phyloP scores from a whole-genome alignment of 768 basidiomycete species.

The Kwoniella sp. region DNA sequence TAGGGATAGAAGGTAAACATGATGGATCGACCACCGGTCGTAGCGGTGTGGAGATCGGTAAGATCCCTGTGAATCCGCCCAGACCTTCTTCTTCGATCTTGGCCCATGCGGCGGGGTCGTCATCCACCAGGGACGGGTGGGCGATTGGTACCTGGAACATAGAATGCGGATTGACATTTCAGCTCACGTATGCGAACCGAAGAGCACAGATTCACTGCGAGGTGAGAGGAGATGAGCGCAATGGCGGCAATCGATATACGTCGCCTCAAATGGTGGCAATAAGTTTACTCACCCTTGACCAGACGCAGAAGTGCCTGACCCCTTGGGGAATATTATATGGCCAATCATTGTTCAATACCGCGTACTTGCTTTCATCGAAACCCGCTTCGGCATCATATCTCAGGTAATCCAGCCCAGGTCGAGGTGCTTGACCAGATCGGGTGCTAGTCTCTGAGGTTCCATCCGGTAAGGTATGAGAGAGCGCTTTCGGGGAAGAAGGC shows the following conservation, averaged over 20 bases:
- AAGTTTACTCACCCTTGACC: constrained; percentile 47
- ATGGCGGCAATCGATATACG: too few relatives aligned
- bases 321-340: constrained; percentile 53
- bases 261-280: not conserved
- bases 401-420: constrained; percentile 24
- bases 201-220: not conserved
- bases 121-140: constrained; percentile 47
- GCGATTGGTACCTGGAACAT: constrained; percentile 47
- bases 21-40: constrained; percentile 10
- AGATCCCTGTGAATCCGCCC: constrained; percentile 51
- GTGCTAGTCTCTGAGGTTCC: not conserved
- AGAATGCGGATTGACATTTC: not conserved
- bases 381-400: constrained; percentile 28
- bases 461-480: not conserved
- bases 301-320: constrained; percentile 50
- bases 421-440: not conserved
- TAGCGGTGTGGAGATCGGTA: constrained; percentile 14
- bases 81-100: constrained; percentile 48
- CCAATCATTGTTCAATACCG: constrained; percentile 54
- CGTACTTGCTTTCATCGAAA: constrained; percentile 41
- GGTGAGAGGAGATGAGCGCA: too few relatives aligned
- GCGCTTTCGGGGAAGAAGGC: not conserved
- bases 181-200: too few relatives aligned
- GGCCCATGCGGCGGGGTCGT: constrained; percentile 44
- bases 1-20: constrained; percentile 1